Evolutionary conservation across 2,329 filamentous ascomycete genomes (phyloP), one percentile per base, ranked within the genome.

Genomic region (Monosporascus sp.): DNA sequence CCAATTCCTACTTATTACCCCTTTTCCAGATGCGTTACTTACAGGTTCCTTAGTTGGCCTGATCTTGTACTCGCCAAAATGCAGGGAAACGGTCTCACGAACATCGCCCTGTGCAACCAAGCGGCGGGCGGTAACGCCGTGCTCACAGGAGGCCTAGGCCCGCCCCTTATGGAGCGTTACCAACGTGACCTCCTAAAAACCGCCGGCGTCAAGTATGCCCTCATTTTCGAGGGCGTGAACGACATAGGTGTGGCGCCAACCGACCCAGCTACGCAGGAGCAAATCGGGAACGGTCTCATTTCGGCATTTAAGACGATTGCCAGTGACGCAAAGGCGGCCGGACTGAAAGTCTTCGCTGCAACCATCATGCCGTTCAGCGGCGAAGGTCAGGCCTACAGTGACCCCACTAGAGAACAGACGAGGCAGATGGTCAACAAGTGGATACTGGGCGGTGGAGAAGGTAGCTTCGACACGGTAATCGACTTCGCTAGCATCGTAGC

Each of bases 221-320:
- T 88, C 70, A 74, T 88, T 38, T 88, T 87, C 64, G 82, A 86
- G 65, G 85, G 85, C 20, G 83, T 88, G 27, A 87, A 88, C 62
- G 85, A 88, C 61, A 87, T 89, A 52, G 85, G 85, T 3, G 71
- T 67, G 2, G 78, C 74, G 0, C 68, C 70, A 2, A 61, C 76
- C 0, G 77, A 78, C 22, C 47, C 69, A 1, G 67, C 64, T 1
- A 73, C 75, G 1, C 84, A 86, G 60, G 66, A 67, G 3, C 62
- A 66, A 3, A 70, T 85, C 9, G 80, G 75, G 16, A 74, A 77
- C 50, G 61, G 68, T 3, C 68, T 88, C 3, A 78, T 82, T 37
- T 71, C 72, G n/a, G 81, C 81, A 1, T 88, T 81, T 62, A 68
- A 73, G 52, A 80, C 85, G 58, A 84, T 88, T 35, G 74, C 76